Conservation (phyloP, 1,139 yeast species). For the Schizosaccharomyces versatilis region DNA sequence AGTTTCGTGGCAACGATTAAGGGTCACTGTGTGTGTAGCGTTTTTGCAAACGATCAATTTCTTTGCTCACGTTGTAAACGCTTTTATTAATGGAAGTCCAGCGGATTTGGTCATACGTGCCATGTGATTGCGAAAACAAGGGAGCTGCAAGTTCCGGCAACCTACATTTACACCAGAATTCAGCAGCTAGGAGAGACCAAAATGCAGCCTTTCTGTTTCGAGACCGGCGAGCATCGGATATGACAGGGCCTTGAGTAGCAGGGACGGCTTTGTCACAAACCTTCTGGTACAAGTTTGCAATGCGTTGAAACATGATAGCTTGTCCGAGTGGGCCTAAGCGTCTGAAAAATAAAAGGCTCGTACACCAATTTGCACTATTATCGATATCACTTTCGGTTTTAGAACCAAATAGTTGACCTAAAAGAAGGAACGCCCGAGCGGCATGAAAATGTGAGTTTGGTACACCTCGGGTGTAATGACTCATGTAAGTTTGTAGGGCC, state of each 20-base stretch:
- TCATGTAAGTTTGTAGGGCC: neutral
- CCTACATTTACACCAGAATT: conserved; percentile 31
- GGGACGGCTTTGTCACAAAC: neutral
- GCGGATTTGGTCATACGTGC: neutral
- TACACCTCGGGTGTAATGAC: neutral
- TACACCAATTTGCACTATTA: neutral
- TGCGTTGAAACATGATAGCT: neutral
- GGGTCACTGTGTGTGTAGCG: no score
- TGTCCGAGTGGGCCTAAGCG: neutral
- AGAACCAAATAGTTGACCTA: neutral
- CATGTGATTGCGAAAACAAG: neutral
- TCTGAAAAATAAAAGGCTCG: neutral
- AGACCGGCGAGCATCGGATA: conserved; percentile 12
- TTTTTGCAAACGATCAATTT: no score
- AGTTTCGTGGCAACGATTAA: no score
- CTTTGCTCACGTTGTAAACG: no score
- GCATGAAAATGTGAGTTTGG: neutral
- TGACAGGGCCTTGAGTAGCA: neutral
- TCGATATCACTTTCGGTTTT: neutral
- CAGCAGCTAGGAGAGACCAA: conserved; percentile 58
- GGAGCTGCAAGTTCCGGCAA: neutral
- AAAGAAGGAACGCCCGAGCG: neutral
- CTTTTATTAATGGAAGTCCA: neutral
- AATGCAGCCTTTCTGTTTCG: conserved; percentile 53
- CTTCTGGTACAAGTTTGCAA: neutral